Evolutionary conservation across 192 early-diverging fungal species (phyloP).

Genomic region (Ambispora gerdemannii): DNA sequence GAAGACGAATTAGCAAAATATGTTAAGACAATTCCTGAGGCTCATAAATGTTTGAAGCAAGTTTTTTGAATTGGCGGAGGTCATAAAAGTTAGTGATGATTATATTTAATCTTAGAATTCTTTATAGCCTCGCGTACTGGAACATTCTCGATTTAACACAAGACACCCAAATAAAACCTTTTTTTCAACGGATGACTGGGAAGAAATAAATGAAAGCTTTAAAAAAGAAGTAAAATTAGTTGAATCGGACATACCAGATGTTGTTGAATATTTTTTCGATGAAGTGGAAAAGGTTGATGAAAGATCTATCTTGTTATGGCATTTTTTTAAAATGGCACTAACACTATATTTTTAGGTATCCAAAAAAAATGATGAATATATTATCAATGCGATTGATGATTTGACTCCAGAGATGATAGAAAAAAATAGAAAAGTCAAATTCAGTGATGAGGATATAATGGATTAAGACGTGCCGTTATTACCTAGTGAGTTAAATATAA

Average conservation of each 20-base stretch:
- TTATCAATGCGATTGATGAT: slow-evolving; percentile 30
- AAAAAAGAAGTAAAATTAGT: slow-evolving; percentile 32
- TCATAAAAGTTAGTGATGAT: slow-evolving; percentile 25
- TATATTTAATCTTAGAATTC: slow-evolving; percentile 9
- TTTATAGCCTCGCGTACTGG: slow-evolving; percentile 32
- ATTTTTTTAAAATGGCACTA: slow-evolving; percentile 31
- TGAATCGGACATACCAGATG: slow-evolving; percentile 20
- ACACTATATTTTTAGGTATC: slow-evolving; percentile 25
- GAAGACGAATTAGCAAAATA: slow-evolving; percentile 24
- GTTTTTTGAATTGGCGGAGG: no score
- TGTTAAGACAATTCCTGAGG: slow-evolving; percentile 32
- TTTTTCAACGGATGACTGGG: slow-evolving; percentile 29
- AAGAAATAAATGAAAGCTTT: slow-evolving; percentile 28
- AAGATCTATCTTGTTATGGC: slow-evolving; percentile 15
- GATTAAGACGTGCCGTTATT: slow-evolving; percentile 26
- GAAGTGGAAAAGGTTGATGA: slow-evolving; percentile 33
- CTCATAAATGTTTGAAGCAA: slow-evolving; percentile 33
- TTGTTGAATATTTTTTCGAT: slow-evolving; percentile 32
- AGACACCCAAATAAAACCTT: slow-evolving; percentile 28
- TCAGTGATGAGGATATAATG: slow-evolving; percentile 29
- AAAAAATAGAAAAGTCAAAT: slow-evolving; percentile 15
- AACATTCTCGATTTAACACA: slow-evolving; percentile 32
- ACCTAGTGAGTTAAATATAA: slow-evolving; percentile 29
- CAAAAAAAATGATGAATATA: slow-evolving; percentile 27
- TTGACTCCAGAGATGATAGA: slow-evolving; percentile 28